phyloP scores from a whole-genome alignment of 331 rosid genomes.

The Erythrophleum ivorense region DNA sequence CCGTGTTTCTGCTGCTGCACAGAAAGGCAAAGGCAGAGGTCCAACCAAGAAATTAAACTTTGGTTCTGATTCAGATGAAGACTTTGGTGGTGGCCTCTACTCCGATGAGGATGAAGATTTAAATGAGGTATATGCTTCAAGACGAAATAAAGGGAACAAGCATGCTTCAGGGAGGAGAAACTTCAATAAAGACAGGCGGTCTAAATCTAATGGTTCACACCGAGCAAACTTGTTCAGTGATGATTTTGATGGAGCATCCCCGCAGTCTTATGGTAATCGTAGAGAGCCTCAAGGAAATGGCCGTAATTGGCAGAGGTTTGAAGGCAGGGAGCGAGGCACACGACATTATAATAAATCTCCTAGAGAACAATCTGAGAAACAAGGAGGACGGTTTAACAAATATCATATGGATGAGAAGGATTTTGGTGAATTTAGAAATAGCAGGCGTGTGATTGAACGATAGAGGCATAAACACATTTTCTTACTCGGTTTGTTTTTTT shows the following conservation, averaged over 20 bases:
- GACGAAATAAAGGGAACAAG: constrained; percentile 47
- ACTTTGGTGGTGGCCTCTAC: constrained; percentile 62
- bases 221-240: constrained; percentile 49
- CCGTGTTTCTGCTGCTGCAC: constrained; percentile 57
- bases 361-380: constrained; percentile 51
- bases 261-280: constrained; percentile 42
- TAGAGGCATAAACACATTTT: constrained; percentile 42
- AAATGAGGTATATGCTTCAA: constrained; percentile 48
- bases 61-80: constrained; percentile 93
- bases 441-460: constrained; percentile 83
- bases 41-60: constrained; percentile 67
- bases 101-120: constrained; percentile 76
- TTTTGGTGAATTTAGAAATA: constrained; percentile 62
- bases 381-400: constrained; percentile 39
- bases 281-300: constrained; percentile 49
- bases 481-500: background rate
- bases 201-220: constrained; percentile 51
- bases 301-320: constrained; percentile 49
- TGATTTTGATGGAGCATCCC: constrained; percentile 51
- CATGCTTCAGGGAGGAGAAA: constrained; percentile 47
- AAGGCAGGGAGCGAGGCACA: constrained; percentile 38
- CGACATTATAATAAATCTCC: constrained; percentile 37
- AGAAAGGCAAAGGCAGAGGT: constrained; percentile 53
- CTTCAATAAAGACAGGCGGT: constrained; percentile 41
- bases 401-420: constrained; percentile 51